These are phyloP conservation scores for Talaromyces thailandensis DNA, from an alignment of 495 filamentous ascomycete genomes.

Conservation along the genomic window DNA sequence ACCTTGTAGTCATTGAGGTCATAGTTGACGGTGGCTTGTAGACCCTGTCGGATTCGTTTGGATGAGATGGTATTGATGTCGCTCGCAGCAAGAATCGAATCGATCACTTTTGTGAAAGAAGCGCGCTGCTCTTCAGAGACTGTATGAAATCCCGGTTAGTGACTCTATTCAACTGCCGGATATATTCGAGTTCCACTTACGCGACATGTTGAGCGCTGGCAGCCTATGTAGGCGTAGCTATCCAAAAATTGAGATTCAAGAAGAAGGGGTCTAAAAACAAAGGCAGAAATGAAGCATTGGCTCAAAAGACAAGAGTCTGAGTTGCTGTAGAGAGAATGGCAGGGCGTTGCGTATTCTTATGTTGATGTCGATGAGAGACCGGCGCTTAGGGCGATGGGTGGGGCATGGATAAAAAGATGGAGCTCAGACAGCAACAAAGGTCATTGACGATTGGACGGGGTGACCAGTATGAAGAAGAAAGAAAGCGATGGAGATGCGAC, in stretches of 20 bases:
- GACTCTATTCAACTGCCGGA: slow-evolving; percentile 23
- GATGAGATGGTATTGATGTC: slow-evolving; percentile 87
- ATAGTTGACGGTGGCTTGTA: slow-evolving; percentile 66
- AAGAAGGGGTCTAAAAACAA: background rate
- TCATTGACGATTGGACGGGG: background rate
- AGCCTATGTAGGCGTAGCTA: background rate
- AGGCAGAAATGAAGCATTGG: background rate
- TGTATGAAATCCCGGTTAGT: slow-evolving; percentile 34
- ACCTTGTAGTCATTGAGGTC: slow-evolving; percentile 88
- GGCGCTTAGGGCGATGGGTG: slow-evolving; percentile 6
- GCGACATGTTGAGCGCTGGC: slow-evolving; percentile 3
- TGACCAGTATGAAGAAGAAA: background rate
- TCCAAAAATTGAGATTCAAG: background rate
- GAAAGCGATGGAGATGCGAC: background rate
- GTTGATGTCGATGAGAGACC: background rate
- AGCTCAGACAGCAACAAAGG: background rate
- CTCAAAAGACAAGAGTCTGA: background rate
- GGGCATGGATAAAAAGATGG: slow-evolving; percentile 3
- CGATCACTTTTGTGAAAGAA: slow-evolving; percentile 77
- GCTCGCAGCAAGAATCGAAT: slow-evolving; percentile 72
- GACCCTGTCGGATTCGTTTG: slow-evolving; percentile 81
- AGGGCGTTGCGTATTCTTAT: background rate
- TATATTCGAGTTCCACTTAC: background rate
- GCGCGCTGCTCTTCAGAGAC: slow-evolving; percentile 58
- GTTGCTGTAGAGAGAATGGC: background rate